Conservation (phyloP, 331 rosid species). For the Phaseolus coccineus region DNA sequence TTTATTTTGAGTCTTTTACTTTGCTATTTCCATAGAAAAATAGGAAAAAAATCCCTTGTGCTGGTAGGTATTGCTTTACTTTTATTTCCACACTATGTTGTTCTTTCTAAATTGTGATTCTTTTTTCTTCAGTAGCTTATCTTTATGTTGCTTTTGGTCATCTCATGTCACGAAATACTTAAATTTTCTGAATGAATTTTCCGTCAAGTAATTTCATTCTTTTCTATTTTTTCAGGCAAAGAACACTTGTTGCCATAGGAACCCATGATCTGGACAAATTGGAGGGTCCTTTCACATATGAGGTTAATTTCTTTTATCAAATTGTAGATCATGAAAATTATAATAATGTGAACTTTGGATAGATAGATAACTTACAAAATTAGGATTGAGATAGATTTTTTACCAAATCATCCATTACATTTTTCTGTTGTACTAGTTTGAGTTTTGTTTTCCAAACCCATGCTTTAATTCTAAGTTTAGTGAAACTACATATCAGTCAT, state of each 20-base stretch:
- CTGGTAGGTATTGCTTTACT: neutral
- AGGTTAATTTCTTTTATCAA: slow-evolving; percentile 62
- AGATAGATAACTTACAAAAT: neutral
- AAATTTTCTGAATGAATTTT: slow-evolving; percentile 27
- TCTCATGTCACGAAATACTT: slow-evolving; percentile 2
- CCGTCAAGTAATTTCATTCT: slow-evolving; percentile 31
- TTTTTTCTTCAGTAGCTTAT: neutral
- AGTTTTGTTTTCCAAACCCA: no score
- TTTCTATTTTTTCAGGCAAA: slow-evolving; percentile 60
- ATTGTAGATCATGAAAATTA: slow-evolving; percentile 27
- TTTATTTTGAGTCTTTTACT: neutral
- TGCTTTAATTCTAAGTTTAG: no score
- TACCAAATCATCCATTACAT: no score
- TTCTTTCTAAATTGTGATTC: slow-evolving; percentile 10
- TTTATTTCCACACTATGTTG: slow-evolving; percentile 8
- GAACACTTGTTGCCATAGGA: slow-evolving; percentile 97
- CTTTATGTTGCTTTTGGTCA: slow-evolving; percentile 6
- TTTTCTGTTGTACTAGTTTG: no score
- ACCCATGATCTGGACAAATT: slow-evolving; percentile 94
- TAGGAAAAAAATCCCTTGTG: neutral
- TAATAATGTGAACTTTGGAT: neutral
- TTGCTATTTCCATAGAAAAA: neutral
- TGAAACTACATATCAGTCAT: no score
- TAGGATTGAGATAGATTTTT: neutral
- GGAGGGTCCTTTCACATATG: slow-evolving; percentile 89